These are phyloP conservation scores for Acacia confusa DNA, from an alignment of 306 rosid genomes.

Conservation along the genomic window DNA sequence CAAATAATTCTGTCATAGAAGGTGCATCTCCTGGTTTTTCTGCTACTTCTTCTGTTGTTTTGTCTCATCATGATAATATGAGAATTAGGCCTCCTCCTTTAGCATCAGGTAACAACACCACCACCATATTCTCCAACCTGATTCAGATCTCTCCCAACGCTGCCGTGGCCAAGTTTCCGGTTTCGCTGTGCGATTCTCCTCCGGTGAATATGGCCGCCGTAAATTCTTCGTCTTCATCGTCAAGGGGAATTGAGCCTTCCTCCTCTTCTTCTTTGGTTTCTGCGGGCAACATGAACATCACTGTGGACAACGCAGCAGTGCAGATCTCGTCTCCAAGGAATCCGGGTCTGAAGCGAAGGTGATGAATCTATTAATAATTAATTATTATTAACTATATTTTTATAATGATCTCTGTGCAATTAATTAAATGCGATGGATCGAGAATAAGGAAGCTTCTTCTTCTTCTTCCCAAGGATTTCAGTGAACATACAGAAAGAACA, in stretches of 20 bases:
- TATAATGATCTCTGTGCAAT: background rate
- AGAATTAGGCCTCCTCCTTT: conserved; percentile 23
- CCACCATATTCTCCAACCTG: conserved; percentile 49
- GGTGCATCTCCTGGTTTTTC: background rate
- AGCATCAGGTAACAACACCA: background rate
- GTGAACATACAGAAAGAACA: background rate
- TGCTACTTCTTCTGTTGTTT: background rate
- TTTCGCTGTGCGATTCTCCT: conserved; percentile 27
- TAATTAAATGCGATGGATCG: background rate
- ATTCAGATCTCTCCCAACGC: conserved; percentile 67
- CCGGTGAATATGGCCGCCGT: background rate
- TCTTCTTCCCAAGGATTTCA: background rate
- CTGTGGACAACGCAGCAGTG: conserved; percentile 42
- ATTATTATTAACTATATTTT: too few species aligned
- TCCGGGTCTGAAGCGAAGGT: conserved; percentile 74
- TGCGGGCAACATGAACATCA: conserved; percentile 28
- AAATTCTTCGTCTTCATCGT: background rate
- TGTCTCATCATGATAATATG: background rate
- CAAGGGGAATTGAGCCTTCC: conserved; percentile 31
- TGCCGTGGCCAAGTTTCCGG: conserved; percentile 9
- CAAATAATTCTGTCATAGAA: background rate
- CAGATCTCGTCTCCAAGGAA: conserved; percentile 85
- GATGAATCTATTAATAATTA: background rate
- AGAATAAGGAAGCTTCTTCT: background rate
- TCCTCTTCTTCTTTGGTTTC: conserved; percentile 32